Evolutionary conservation across 768 basidiomycete species (phyloP), one percentile per base, ranked within the genome.

Genomic region (Mycena filopes): DNA sequence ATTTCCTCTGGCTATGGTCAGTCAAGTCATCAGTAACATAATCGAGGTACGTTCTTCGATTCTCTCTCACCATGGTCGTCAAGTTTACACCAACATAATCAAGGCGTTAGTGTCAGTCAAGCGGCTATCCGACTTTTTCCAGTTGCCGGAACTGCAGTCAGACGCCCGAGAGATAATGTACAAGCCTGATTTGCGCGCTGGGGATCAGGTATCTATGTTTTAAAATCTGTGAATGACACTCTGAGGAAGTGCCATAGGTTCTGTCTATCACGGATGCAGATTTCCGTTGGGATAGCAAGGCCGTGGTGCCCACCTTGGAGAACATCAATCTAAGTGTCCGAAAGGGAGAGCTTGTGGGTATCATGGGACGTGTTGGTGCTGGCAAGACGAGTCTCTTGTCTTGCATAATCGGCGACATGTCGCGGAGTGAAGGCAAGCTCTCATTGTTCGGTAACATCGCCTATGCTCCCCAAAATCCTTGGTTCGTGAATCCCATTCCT

Each of bases 41-140:
- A 91, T 98, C 66, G 94, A 96, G n/a, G n/a, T n/a, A n/a, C n/a
- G n/a, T n/a, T n/a, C 80, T 97, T 31, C 89, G 91, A 61, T 96
- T 96, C 78, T 95, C 95, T 1, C 81, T 96, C 23, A 91, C 87
- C 3, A 92, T 94, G 92, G 87, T 91, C 70, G 85, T 65, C 85
- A 87, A 77, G 88, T 94, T 12, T 91, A 87, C 0, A 89, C 90
- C 26, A 93, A 91, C 74, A 85, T 95, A 69, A 91, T 98, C 66
- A 94, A 96, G 73, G 92, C 95, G 0, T 72, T 89, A 25, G 95
- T 98, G 18, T 96, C 95, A 1, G 86, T 94, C 28, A 86, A 84
- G 47, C 93, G 95, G 43, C 80, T 98, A 29, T 86, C 90, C 4
- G 80, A 80, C 3, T 99, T 96, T 77, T 79, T 99, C 68, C 78